Conservation (phyloP, 1,284 basidiomycete genomes). For the Sutorius eximius region DNA sequence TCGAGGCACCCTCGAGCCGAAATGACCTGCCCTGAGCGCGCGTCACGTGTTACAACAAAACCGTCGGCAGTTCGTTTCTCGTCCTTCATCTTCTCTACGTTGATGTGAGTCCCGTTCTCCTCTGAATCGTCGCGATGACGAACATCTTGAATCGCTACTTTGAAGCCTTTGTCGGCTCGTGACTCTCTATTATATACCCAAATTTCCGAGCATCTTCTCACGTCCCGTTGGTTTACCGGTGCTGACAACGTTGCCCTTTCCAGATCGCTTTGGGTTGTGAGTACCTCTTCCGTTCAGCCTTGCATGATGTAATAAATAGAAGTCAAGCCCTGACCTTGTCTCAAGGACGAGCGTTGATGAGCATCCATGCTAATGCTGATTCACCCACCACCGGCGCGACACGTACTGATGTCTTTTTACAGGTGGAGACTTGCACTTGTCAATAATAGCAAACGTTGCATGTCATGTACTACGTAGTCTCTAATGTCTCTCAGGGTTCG, state of each 20-base stretch:
- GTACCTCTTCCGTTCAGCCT: conserved; percentile 28
- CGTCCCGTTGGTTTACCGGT: background rate
- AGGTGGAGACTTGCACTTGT: conserved; percentile 4
- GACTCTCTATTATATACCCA: conserved; percentile 76
- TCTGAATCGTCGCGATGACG: conserved; percentile 46
- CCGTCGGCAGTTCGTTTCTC: conserved; percentile 34
- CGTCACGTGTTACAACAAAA: conserved; percentile 34
- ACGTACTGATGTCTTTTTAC: conserved; percentile 14
- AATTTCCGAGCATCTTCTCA: conserved; percentile 68
- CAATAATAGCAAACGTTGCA: background rate
- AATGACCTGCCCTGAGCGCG: conserved; percentile 26
- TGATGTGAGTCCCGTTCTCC: conserved; percentile 22
- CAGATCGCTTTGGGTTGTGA: conserved; percentile 35
- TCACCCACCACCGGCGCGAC: background rate
- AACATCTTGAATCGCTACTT: conserved; percentile 83
- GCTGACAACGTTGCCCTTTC: conserved; percentile 9
- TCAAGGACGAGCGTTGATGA: conserved; percentile 71
- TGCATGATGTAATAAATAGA: conserved; percentile 72
- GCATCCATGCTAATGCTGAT: conserved; percentile 83
- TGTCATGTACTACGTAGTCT: conserved; percentile 1
- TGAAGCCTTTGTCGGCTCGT: conserved; percentile 62
- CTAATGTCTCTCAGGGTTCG: conserved; percentile 32
- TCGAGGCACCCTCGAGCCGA: conserved; percentile 17
- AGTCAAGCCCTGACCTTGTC: conserved; percentile 85
- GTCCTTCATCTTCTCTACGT: background rate